Percentiles rank a stretch among this genome's conserved stretches.
phyloP scores from a whole-genome alignment of 2,329 filamentous ascomycete species.

The Septoria linicola region DNA sequence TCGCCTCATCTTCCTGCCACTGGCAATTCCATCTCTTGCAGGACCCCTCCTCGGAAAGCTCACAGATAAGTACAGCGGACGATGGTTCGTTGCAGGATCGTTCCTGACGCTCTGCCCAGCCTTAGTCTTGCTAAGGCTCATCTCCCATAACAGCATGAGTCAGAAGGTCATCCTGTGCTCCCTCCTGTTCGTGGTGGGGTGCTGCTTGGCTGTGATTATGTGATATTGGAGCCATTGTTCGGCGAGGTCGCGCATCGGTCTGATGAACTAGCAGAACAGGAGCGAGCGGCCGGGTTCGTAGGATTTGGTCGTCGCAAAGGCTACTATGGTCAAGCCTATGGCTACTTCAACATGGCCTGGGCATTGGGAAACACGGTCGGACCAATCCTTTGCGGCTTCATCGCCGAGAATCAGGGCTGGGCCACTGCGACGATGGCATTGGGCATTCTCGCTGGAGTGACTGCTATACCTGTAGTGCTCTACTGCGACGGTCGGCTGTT shows the following conservation, averaged over 20 bases:
- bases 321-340: conserved; percentile 56
- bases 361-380: conserved; percentile 28
- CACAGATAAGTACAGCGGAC: conserved; percentile 26
- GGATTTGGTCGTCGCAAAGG: conserved; percentile 8
- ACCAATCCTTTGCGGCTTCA: conserved; percentile 29
- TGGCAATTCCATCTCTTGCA: conserved; percentile 24
- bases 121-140: conserved; percentile 25
- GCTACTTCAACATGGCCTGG: conserved; percentile 34
- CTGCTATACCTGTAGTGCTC: conserved; percentile 47
- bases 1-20: conserved; percentile 27
- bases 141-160: conserved; percentile 16
- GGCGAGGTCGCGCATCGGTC: conserved; percentile 26
- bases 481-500: conserved; percentile 21
- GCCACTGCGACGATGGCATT: conserved; percentile 20
- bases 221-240: conserved; percentile 27
- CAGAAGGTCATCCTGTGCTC: conserved; percentile 24
- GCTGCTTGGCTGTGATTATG: conserved; percentile 18
- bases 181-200: conserved; percentile 23
- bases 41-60: conserved; percentile 25
- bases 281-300: conserved; percentile 15
- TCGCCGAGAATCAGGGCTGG: conserved; percentile 29
- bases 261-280: conserved; percentile 14
- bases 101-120: conserved; percentile 20
- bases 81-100: conserved; percentile 22
- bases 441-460: conserved; percentile 44